Base-by-base conservation (phyloP, 768 basidiomycete genomes). In the Auricularia cornea region DNA sequence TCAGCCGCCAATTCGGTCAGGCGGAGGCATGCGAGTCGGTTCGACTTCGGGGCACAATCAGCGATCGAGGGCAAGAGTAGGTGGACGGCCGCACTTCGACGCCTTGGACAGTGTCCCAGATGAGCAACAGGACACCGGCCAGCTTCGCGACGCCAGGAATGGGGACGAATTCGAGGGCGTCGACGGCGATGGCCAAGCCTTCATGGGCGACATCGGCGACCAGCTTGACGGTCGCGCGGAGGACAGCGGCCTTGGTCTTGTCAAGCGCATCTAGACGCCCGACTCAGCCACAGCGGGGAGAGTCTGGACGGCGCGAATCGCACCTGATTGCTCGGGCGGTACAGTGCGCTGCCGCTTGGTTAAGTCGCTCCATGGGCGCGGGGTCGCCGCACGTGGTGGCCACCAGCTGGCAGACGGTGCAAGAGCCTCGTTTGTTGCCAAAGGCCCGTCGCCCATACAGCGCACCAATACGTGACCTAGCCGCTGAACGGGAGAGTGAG, bases 1-100 rank as follows among this genome's bases (percentile, higher is more conserved):
- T 83, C 83, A 0, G 89, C 89, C 65, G 88, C 90, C 30, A 88
- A 83, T 67, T 89, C 84, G 0, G 87, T 88, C 8, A 92, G 78
- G 11, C 88, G 84, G 31, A 91, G 77, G 67, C 87, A 89, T 1
- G 83, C 81, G 14, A 86, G 74, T 20, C 86, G 79, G 65, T 91
- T 90, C 66, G 82, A 83, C 89, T 91, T 66, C 11, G 41, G 52
- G 5, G 44, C 23, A 38, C 10, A 38, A 38, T 31, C 18, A 63
- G 41, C 18, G n/a, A 16, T 18, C 30, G 20, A 38, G 30, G 8
- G 28, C 18, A 18, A 30, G 2, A 41, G 35, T 38, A 29, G 60
- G 38, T 33, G 60, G 23, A 14, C 38, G 59, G 44, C 0, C 85
- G 68, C 66, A 89, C 88, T 60, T 88, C 86, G 12, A 89, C 84